These are phyloP conservation scores for Crithidia fasciculata DNA, from an alignment of 208 protist species.

Conservation along the genomic window DNA sequence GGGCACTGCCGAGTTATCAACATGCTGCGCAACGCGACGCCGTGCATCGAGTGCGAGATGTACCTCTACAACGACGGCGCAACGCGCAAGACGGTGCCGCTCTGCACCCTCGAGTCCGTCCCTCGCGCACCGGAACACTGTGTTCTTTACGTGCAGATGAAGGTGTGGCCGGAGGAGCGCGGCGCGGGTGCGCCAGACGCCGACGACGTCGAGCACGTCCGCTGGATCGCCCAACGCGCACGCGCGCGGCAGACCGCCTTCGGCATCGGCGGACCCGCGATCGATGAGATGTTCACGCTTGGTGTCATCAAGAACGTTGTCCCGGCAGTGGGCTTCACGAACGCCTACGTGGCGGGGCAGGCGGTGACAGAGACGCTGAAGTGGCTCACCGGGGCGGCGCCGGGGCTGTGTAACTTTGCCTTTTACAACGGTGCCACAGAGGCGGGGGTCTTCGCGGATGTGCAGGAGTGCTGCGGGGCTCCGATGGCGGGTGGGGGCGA, in stretches of 20 bases:
- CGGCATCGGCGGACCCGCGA: constrained; percentile 92
- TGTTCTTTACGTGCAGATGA: constrained; percentile 93
- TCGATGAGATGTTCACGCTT: constrained; percentile 86
- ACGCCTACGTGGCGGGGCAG: constrained; percentile 95
- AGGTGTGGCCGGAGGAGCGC: constrained; percentile 58
- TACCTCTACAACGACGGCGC: constrained; percentile 87
- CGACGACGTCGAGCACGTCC: constrained; percentile 92
- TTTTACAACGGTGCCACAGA: constrained; percentile 90
- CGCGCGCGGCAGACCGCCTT: constrained; percentile 87
- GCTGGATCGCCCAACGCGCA: constrained; percentile 85
- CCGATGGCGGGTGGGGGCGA: constrained; percentile 25
- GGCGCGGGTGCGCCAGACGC: constrained; percentile 56
- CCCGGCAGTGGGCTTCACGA: constrained; percentile 98
- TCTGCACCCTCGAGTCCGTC: constrained; percentile 96
- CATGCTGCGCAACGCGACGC: constrained; percentile 54
- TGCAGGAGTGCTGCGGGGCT: constrained; percentile 21
- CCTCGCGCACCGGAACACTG: constrained; percentile 97
- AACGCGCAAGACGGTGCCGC: constrained; percentile 78
- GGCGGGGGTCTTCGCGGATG: constrained; percentile 34
- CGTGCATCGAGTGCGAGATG: constrained; percentile 93
- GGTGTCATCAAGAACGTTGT: constrained; percentile 99
- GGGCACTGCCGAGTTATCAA: constrained; percentile 95
- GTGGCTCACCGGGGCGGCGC: constrained; percentile 78
- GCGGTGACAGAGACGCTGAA: constrained; percentile 95
- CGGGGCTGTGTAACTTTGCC: constrained; percentile 92